A percentile compares a stretch with the other conserved stretches of the same genome.
Evolutionary conservation across 176 grass and related monocot species (phyloP).

Genomic region (Triticum dicoccoides): DNA sequence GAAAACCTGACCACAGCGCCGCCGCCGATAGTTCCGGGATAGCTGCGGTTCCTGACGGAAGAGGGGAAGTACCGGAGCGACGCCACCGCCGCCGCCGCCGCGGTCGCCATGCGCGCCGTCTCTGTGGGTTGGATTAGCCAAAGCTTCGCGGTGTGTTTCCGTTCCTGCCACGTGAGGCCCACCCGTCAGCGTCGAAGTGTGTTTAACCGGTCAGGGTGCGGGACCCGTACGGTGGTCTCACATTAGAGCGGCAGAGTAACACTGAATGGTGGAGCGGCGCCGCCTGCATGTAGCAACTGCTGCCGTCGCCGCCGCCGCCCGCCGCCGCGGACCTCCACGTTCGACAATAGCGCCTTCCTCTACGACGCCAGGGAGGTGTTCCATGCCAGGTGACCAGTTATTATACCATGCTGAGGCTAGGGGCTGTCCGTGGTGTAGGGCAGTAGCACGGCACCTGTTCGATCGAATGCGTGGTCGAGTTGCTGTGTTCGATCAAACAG

Average conservation of each 20-base stretch:
- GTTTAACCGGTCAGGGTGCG: background rate
- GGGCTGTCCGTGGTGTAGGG: background rate
- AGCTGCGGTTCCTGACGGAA: background rate
- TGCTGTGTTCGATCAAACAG: background rate
- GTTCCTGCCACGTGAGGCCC: background rate
- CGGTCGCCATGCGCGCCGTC: constrained; percentile 45
- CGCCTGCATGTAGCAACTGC: background rate
- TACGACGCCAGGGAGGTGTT: background rate
- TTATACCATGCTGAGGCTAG: background rate
- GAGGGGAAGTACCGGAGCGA: constrained; percentile 45
- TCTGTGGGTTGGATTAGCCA: constrained; percentile 16
- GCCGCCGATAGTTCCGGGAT: background rate
- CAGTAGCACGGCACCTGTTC: background rate
- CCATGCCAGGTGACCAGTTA: background rate
- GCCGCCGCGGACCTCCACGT: background rate
- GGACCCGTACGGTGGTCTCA: background rate
- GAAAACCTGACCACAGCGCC: background rate
- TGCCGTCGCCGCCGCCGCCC: background rate
- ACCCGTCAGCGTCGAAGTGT: background rate
- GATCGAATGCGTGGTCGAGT: background rate
- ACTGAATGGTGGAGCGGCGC: background rate
- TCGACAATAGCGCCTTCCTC: background rate
- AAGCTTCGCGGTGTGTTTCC: background rate
- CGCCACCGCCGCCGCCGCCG: constrained; percentile 20
- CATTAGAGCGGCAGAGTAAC: background rate